A percentile compares a stretch with the other conserved stretches of the same genome.
Conservation (phyloP, 2,329 filamentous ascomycete genomes). For the Periconia sp. region DNA sequence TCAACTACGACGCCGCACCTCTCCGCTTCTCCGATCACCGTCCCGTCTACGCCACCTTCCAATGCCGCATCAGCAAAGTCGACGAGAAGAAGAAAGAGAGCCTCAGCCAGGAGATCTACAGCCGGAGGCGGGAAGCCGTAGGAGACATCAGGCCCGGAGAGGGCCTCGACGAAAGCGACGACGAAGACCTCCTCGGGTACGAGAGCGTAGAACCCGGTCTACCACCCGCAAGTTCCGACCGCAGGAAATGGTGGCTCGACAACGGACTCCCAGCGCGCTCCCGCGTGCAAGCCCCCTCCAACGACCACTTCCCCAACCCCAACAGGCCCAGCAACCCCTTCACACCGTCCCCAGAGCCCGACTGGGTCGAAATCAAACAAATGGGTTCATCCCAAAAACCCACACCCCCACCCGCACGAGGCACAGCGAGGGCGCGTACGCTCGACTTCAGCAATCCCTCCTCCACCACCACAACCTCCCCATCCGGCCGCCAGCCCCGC, state of each 20-base stretch:
- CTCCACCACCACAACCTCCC: neutral
- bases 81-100: conserved; percentile 72
- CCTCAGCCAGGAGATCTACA: conserved; percentile 75
- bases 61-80: conserved; percentile 78
- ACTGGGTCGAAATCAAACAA: conserved; percentile 68
- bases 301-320: conserved; percentile 68
- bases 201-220: conserved; percentile 79
- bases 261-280: conserved; percentile 73
- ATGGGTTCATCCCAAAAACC: conserved; percentile 21
- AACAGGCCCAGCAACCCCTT: conserved; percentile 82
- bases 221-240: conserved; percentile 64
- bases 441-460: conserved; percentile 29
- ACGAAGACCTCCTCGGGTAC: conserved; percentile 80
- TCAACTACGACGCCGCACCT: conserved; percentile 79
- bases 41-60: conserved; percentile 90
- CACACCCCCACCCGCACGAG: conserved; percentile 35
- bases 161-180: conserved; percentile 61
- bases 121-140: conserved; percentile 65
- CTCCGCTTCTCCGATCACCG: conserved; percentile 91
- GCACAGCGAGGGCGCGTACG: conserved; percentile 30
- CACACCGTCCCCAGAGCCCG: conserved; percentile 69
- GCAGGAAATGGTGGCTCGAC: conserved; percentile 67
- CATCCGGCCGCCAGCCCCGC: conserved; percentile 11
- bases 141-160: conserved; percentile 61
- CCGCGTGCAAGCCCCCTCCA: conserved; percentile 65